Conservation (phyloP, 805 yeast species). For the Groenewaldozyma salmanticensis region DNA sequence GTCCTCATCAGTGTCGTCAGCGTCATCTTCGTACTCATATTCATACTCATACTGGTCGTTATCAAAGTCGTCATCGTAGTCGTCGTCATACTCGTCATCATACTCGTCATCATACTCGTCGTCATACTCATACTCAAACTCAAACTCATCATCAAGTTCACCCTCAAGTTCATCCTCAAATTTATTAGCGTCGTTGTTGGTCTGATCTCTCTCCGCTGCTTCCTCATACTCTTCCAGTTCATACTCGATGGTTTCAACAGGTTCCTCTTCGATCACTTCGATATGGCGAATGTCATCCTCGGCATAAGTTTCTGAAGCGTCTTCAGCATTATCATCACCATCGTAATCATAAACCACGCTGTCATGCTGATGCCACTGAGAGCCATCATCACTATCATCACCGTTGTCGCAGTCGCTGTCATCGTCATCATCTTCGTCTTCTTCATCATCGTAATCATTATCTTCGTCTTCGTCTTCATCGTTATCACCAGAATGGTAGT, state of each 20-base stretch:
- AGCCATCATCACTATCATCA: slow-evolving; percentile 18
- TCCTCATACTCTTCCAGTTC: too few relatives aligned
- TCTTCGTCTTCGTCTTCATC: slow-evolving; percentile 5
- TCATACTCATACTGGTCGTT: background rate
- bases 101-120: too few relatives aligned
- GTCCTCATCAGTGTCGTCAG: background rate
- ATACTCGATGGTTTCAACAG: too few relatives aligned
- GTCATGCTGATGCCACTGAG: slow-evolving; percentile 13
- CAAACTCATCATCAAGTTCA: too few relatives aligned
- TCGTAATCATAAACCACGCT: background rate
- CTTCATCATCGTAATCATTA: slow-evolving; percentile 7
- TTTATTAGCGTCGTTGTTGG: too few relatives aligned
- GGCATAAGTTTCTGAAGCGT: background rate
- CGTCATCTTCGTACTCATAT: slow-evolving; percentile 1
- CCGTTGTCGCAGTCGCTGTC: slow-evolving; percentile 18
- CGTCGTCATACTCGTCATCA: too few relatives aligned
- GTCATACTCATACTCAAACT: too few relatives aligned
- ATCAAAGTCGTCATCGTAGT: too few relatives aligned
- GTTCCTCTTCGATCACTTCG: slow-evolving; percentile 2
- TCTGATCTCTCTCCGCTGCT: too few relatives aligned
- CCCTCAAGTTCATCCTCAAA: too few relatives aligned
- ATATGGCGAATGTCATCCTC: background rate
- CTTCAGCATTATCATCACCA: background rate
- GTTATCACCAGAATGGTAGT: slow-evolving; percentile 14
- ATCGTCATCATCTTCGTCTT: slow-evolving; percentile 15